Conservation (phyloP, 805 yeast species). For the Candida sithepensis region DNA sequence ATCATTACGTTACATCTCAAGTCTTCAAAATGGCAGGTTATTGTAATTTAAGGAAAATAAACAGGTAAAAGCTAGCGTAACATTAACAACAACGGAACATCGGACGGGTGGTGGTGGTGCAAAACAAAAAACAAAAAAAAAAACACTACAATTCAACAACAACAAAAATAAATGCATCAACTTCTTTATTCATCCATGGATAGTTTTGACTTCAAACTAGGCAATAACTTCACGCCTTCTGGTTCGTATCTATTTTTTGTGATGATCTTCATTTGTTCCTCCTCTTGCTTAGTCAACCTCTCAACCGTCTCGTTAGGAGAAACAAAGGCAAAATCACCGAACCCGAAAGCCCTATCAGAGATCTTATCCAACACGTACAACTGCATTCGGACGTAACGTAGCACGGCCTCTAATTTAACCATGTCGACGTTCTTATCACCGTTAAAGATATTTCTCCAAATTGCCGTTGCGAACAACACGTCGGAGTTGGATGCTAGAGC, state of each 20-base stretch:
- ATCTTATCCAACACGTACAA: slow-evolving; percentile 80
- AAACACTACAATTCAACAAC: no score
- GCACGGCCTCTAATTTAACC: slow-evolving; percentile 79
- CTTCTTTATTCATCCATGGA: slow-evolving; percentile 43
- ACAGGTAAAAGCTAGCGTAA: no score
- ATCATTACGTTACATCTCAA: no score
- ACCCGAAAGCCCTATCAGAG: slow-evolving; percentile 89
- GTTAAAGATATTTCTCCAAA: slow-evolving; percentile 89
- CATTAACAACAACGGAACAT: not conserved
- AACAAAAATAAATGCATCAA: not conserved
- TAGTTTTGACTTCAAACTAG: slow-evolving; percentile 55
- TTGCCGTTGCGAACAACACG: slow-evolving; percentile 69
- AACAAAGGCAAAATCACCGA: slow-evolving; percentile 82
- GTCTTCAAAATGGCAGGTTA: no score
- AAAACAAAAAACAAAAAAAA: no score
- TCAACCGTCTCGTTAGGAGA: slow-evolving; percentile 77
- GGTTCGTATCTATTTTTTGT: slow-evolving; percentile 53
- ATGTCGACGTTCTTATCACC: slow-evolving; percentile 79
- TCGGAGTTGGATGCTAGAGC: slow-evolving; percentile 74
- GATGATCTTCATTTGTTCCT: slow-evolving; percentile 44
- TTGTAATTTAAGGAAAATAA: no score
- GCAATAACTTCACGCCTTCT: slow-evolving; percentile 44
- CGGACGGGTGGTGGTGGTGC: no score
- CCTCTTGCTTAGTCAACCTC: slow-evolving; percentile 66
- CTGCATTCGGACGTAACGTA: slow-evolving; percentile 88